Base-by-base conservation (phyloP, 129 eudicot genomes). In the Escallonia herrerae region DNA sequence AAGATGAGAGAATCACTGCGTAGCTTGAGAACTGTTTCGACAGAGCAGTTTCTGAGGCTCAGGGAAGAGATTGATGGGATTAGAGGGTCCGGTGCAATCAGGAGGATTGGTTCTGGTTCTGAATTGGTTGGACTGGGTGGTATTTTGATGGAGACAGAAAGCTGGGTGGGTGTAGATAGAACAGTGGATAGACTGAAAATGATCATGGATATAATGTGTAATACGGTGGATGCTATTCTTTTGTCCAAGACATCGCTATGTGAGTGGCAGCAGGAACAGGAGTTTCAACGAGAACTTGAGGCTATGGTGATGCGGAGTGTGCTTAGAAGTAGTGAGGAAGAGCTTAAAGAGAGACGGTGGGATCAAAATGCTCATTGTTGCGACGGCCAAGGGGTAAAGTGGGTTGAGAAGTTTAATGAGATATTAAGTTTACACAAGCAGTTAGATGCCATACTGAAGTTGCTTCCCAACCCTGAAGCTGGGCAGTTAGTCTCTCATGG, bases 81-180 rank as follows among this genome's bases (percentile, higher is more conserved):
- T 1, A 76, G 73, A 65, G 77, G 81, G 63, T 78, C 72, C 62
- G 69, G 65, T 78, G 66, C 74, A 12, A 56, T 85, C 15, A 82
- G 72, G 73, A 85, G 75, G 79, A 80, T 72, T 33, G 68, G 79
- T 68, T 88, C 93, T 57, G 78, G 77, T 72, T 44, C 84, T 50
- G 89, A 84, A 78, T 74, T 88, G 79, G 75, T 72, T 56, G 89
- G 87, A 54, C 63, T 80, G 43, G 73, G 84, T 66, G 90, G 86
- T n/a, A 85, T 69, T 52, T 68, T 85, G 48, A 78, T 82, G 60
- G 80, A 65, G 56, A 56, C 50, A 81, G n/a, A 71, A 57, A 69
- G 63, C 60, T 66, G 73, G 68, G 54, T 15, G 43, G 51, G 55
- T 64, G 56, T 82, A 14, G 83, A 74, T 57, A 78, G 65, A 66